Base-by-base conservation (phyloP, 2,329 filamentous ascomycete genomes). In the Sphaerostilbella broomeana region DNA sequence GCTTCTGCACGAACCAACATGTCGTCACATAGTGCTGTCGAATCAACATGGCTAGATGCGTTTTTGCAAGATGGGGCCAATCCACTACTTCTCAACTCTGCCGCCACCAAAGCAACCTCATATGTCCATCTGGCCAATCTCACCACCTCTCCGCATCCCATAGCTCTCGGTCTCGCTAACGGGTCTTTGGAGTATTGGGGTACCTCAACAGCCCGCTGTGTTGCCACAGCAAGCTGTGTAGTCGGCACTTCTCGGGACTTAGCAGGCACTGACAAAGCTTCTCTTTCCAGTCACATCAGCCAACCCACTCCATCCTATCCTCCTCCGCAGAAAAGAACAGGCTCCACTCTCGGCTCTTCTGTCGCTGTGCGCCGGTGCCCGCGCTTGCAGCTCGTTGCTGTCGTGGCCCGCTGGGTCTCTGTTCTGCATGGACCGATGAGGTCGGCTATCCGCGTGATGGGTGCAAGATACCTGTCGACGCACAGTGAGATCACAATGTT, bases 1-100 rank as follows among this genome's bases (percentile, higher is more conserved):
- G 59, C 54, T 55, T 57, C 60, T 69, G 66, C 65, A 68, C 60
- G 57, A 61, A 60, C 56, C 57, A 60, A 51, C 46, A 48, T 56
- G 49, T 65, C 61, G 60, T 70, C 68, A 71, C 68, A 68, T 44
- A 42, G 40, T 39, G 35, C 34, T 13, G 46, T 51, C 66, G 57
- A 69, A 69, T 63, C 52, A 62, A 38, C 27, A 43, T 21, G 45
- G 41, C 43, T 43, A 48, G 43, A 41, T 21, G 35, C 44, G 16
- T 38, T 33, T 21, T 34, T 22, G 21, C 20, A 12, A 35, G 19
- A 33, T 34, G 42, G 42, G 15, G 22, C 33, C 22, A 30, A 19
- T 18, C 32, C 38, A 34, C 42, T 41, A 40, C 25, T 15, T 28
- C 38, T 11, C 28, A 44, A 41, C 33, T 41, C 32, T 44, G n/a